Percentiles rank a stretch among this genome's conserved stretches.
Evolutionary conservation across 78 protist genomes (phyloP).

Genomic region (Dictyostelium firmibasis): DNA sequence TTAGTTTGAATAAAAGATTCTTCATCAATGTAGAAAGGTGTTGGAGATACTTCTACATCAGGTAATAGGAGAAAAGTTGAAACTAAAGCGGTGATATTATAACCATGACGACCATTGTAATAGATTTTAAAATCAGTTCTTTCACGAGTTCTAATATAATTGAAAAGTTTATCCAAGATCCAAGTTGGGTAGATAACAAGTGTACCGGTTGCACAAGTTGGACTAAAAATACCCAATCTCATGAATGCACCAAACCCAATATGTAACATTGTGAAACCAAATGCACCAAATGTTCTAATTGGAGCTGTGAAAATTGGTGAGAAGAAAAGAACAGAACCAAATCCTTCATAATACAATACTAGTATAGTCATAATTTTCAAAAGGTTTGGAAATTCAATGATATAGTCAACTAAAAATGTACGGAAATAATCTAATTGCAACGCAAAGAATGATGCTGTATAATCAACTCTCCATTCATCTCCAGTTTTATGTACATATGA

Average conservation of each 20-base stretch:
- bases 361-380: neutral
- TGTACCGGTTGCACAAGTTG: constrained; percentile 44
- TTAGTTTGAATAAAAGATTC: neutral
- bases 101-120: constrained; percentile 53
- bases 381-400: constrained; percentile 11
- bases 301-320: constrained; percentile 46
- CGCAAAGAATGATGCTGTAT: constrained; percentile 55
- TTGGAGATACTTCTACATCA: constrained; percentile 37
- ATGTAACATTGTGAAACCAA: constrained; percentile 55
- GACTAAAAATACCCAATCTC: constrained; percentile 72
- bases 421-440: constrained; percentile 64
- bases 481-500: constrained; percentile 76
- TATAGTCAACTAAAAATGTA: constrained; percentile 35
- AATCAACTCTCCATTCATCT: constrained; percentile 76
- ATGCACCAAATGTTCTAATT: constrained; percentile 29
- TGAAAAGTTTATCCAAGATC: constrained; percentile 50
- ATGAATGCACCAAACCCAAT: constrained; percentile 53
- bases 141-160: constrained; percentile 30
- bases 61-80: constrained; percentile 52
- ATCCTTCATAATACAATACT: constrained; percentile 68
- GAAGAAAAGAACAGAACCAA: neutral
- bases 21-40: constrained; percentile 8
- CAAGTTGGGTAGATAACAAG: constrained; percentile 25
- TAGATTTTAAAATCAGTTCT: constrained; percentile 47
- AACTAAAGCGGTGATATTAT: constrained; percentile 4